Base-by-base conservation (phyloP, 2,329 filamentous ascomycete species). In the Stachybotrys chartarum region DNA sequence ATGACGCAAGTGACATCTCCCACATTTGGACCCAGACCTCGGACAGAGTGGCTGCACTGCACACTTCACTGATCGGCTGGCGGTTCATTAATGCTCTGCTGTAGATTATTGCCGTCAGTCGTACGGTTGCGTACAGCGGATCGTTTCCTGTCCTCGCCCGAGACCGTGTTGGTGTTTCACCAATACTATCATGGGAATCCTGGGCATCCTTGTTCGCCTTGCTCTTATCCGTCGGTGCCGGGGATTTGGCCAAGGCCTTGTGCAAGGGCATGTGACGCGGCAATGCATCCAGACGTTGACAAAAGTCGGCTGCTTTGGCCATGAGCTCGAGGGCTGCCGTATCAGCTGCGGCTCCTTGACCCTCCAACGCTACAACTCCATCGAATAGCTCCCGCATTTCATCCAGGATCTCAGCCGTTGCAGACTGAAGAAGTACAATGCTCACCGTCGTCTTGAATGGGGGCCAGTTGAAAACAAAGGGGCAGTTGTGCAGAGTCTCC, bases 401-500 rank as follows among this genome's bases (percentile, higher is more conserved):
- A 54, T 82, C 79, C 3, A 82, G 72, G 53, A 82, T 77, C 14
- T 72, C 69, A 5, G 78, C 77, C 1, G 76, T 77, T 52, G 69
- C 67, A 1, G 69, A 66, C 52, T 79, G 75, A n/a, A 82, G 65
- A n/a, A 69, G 66, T 2, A 79, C 64, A 0, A 71, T 68, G 11
- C 71, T 69, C 30, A 68, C 69, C 18, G 71, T 77, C 35, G 70
- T 70, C 6, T 68, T 61, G 60, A 81, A 81, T 0, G 70, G 66
- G 2, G 71, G 70, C 57, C 74, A 71, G 5, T 70, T 65, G 1
- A 71, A 68, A 3, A 79, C 66, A 3, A 82, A 66, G 1, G 79
- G 80, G 0, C 77, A 75, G 61, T 77, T 80, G 57, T 79, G 71
- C 2, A 72, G 64, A 12, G 75, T 67, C 35, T 76, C 70, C 54